Evolutionary conservation across 495 filamentous ascomycete species (phyloP), one percentile per base, ranked within the genome.

Genomic region (Talaromyces trachyspermus): DNA sequence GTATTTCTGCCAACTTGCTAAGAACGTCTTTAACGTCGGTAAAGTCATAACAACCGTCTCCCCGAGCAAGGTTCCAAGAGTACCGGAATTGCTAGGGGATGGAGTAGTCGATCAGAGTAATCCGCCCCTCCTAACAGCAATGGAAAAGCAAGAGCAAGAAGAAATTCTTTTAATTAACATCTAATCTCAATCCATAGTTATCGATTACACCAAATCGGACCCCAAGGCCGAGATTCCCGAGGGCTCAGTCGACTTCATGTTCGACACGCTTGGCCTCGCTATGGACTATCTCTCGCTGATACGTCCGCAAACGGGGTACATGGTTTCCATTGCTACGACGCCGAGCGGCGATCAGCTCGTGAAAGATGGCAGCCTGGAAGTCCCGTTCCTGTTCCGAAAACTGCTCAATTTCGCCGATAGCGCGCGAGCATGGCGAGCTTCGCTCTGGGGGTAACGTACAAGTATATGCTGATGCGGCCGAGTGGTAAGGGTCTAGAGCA

Each of bases 401-500:
- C n/a, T 37, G 5, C 44, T 46, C 30, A 46, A 46, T 19, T 22
- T 46, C 2, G 20, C 37, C 14, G 44, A 46, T 17, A 33, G 27
- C 9, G 20, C 37, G n/a, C 29, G 30, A 8, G 20, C 22, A 8
- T 46, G 44, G 44, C 44, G 44, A 6, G 29, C 44, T 2, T 32
- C 27, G 11, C 20, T 29, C 2, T 24, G 29, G 17, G 50, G 52
- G 62, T 78, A 19, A 59, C 56, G 25, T 58, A 58, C 32, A 12
- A 55, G 7, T 79, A 73, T 27, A 72, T 74, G 39, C 62, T 77
- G 30, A 69, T 77, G 59, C 40, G 63, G 20, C 62, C 70, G 2
- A 55, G 56, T 43, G 58, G 71, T 19, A 48, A 46, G 22, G 62
- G 75, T 33, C 55, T 79, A 46, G 57, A 54, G 51, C 48, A 66